Base-by-base conservation (phyloP, 1,284 basidiomycete species). In the Porodaedalea pini region DNA sequence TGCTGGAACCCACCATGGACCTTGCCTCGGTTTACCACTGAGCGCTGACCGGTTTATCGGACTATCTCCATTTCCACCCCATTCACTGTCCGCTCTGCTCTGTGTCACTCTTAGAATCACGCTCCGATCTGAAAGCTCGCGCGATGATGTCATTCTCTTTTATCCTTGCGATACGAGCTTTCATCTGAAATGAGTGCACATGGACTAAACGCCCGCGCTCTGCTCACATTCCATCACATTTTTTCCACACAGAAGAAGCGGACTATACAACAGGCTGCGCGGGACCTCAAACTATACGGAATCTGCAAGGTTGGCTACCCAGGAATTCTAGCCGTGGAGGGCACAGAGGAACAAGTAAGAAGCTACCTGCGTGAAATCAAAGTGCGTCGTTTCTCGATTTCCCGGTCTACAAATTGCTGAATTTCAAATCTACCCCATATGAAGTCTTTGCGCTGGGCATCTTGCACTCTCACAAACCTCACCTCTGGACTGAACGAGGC, bases 181-280 rank as follows among this genome's bases (percentile, higher is more conserved):
- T n/a, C n/a, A n/a, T n/a, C n/a, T n/a, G n/a, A n/a, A n/a, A n/a
- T n/a, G n/a, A n/a, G n/a, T n/a, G n/a, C n/a, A n/a, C n/a, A n/a
- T n/a, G n/a, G n/a, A n/a, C n/a, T n/a, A 19, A 29, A 56, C 48
- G 23, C 54, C 4, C 54, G 59, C 1, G 59, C 59, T 32, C 40
- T 60, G 27, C 51, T 60, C 15, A 53, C 51, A 13, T 60, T 60
- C 47, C 59, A 60, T 31, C 59, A 60, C 29, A 60, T 60, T 21
- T 19, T 56, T 3, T 60, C 59, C 1, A 39, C 54, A 8, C 17
- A 53, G 34, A 60, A 60, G 36, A 52, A 50, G 27, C 39, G 31
- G 13, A 27, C 29, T 21, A 60, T 60, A 23, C 50, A 51, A 17
- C 43, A 48, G 1, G 41, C 32, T 3, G 49, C 54, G 10, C 49